Evolutionary conservation across 495 filamentous ascomycete species (phyloP), one percentile per base, ranked within the genome.

Genomic region (Lasiosphaeriaceae sp.): DNA sequence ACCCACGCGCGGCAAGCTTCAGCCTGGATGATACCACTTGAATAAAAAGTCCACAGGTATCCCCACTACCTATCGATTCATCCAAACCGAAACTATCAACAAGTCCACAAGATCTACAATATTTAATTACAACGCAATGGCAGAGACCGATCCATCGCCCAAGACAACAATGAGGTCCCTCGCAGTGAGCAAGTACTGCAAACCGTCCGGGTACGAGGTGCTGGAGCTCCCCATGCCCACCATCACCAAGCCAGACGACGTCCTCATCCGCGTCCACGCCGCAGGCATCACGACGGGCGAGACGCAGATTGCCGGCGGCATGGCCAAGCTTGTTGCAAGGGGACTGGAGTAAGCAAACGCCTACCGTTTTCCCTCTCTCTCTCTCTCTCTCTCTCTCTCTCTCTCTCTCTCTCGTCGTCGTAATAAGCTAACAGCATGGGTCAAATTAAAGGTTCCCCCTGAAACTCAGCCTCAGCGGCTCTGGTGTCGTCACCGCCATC

Each of bases 211-310:
- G 14, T 83, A 77, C 52, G 69, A 74, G 17, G 37, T 83, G 23
- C 26, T 65, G 9, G 69, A 74, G n/a, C 50, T 80, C 20, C 75
- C 77, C 0, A 58, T 71, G 16, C 80, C 80, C 0, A 62, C 63
- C 50, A 66, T 81, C 48, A 61, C 53, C 2, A 50, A 64, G 14
- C 67, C 77, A 2, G 66, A 74, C 54, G 73, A 83, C 46, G 59
- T 83, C 11, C 61, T 85, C 7, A 74, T 85, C 59, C 72, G 71
- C 50, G 69, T 83, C 8, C 68, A 80, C 53, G 81, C 79, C 19
- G 77, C 72, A 1, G 70, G 68, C 34, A 64, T 84, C 49, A 71
- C 76, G 49, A 77, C 80, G 0, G 71, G 78, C 6, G 80, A 84
- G 58, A 74, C 79, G 2, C 80, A 80, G 55, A 60, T 79, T 29